Conservation (phyloP, 176 grass and related monocot genomes). For the barley (Hordeum vulgare) region MorexV3_pseudomolecules_assembly NC_058519.1:582774437-582774936, state of each 20-base stretch:
- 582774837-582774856: conserved; percentile 21
- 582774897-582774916: neutral
- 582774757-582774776: neutral
- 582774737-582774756: conserved; percentile 1
- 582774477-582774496: conserved; percentile 11
- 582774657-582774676: neutral
- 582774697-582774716: neutral
- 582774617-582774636: neutral
- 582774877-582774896: neutral
- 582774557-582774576: conserved; percentile 3
- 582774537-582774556: conserved; percentile 15
- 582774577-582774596: neutral
- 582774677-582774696: neutral
- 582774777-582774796: neutral
- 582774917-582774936: neutral
- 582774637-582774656: neutral
- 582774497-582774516: conserved; percentile 15
- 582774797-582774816: neutral
- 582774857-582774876: neutral
- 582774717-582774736: neutral
- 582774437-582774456: neutral
- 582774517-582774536: conserved; percentile 23
- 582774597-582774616: neutral
- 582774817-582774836: conserved; percentile 17
- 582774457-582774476: conserved; percentile 12